Evolutionary conservation across 2,329 filamentous ascomycete species (phyloP).

Genomic region (Fusarium newnesense): DNA sequence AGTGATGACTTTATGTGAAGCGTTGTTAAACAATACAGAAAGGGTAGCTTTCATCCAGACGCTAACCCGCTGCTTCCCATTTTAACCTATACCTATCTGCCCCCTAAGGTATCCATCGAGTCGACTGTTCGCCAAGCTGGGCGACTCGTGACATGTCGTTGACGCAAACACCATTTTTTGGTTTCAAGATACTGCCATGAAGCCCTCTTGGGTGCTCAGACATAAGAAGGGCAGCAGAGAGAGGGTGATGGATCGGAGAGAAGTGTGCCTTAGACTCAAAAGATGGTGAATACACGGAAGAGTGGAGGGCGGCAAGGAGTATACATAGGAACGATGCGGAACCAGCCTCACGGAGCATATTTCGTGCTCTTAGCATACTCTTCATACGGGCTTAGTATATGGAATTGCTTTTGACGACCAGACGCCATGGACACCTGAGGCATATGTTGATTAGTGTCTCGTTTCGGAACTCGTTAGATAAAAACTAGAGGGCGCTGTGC

Average conservation of each 20-base stretch:
- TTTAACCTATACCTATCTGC: conserved; percentile 9
- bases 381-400: conserved; percentile 11
- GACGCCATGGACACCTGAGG: neutral
- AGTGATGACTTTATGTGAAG: conserved; percentile 81
- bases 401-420: conserved; percentile 5
- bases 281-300: neutral
- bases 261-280: conserved; percentile 11
- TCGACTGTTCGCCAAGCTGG: neutral
- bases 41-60: conserved; percentile 13
- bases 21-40: conserved; percentile 13
- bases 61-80: conserved; percentile 14
- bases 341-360: conserved; percentile 4
- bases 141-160: conserved; percentile 1
- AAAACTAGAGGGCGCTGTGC: conserved; percentile 5
- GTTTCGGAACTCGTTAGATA: neutral
- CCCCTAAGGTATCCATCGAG: conserved; percentile 1
- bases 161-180: neutral
- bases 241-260: conserved; percentile 9
- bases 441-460: neutral
- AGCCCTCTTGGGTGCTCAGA: conserved; percentile 8
- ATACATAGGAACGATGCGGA: conserved; percentile 13
- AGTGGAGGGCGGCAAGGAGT: conserved; percentile 3
- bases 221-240: conserved; percentile 8
- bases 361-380: conserved; percentile 3
- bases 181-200: conserved; percentile 12